Percentiles rank a stretch among this genome's conserved stretches.
Conservation (phyloP, 352 stramenopile genomes). For the Halophytophthora polymorphica region DNA sequence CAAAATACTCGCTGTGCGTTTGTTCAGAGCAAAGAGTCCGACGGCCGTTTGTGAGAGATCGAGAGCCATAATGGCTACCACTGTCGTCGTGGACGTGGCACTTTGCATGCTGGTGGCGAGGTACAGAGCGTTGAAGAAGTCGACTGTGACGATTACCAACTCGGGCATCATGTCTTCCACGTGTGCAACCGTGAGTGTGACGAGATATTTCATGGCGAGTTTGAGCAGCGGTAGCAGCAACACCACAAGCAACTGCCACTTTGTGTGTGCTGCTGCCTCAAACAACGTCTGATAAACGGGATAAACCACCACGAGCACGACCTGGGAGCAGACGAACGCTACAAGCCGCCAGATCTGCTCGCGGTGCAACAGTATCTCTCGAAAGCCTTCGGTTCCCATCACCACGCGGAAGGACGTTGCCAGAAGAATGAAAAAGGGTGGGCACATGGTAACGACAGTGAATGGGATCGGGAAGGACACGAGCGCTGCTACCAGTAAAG, state of each 20-base stretch:
- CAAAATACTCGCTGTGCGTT: neutral
- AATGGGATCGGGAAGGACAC: conserved; percentile 19
- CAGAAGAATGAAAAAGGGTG: conserved; percentile 11
- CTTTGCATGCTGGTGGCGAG: conserved; percentile 24
- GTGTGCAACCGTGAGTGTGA: conserved; percentile 6
- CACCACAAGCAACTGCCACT: conserved; percentile 6
- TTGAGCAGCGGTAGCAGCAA: conserved; percentile 20
- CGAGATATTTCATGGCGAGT: conserved; percentile 12
- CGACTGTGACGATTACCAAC: conserved; percentile 19
- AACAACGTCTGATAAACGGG: conserved; percentile 14
- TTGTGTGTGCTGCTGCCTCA: neutral
- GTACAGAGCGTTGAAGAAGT: conserved; percentile 24
- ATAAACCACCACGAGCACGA: conserved; percentile 16
- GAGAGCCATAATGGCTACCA: conserved; percentile 6
- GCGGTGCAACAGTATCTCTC: neutral
- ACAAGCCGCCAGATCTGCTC: neutral
- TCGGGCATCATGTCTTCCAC: conserved; percentile 18
- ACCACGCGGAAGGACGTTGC: conserved; percentile 6
- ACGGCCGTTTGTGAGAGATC: conserved; percentile 8
- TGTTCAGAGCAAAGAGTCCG: conserved; percentile 1
- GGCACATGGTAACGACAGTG: conserved; percentile 20
- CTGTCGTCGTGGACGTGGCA: neutral
- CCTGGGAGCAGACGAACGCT: conserved; percentile 6
- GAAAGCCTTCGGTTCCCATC: neutral
- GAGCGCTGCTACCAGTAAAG: conserved; percentile 1